These are phyloP conservation scores for Fusarium siculi DNA, from an alignment of 2,329 filamentous ascomycete genomes.

Conservation along the genomic window DNA sequence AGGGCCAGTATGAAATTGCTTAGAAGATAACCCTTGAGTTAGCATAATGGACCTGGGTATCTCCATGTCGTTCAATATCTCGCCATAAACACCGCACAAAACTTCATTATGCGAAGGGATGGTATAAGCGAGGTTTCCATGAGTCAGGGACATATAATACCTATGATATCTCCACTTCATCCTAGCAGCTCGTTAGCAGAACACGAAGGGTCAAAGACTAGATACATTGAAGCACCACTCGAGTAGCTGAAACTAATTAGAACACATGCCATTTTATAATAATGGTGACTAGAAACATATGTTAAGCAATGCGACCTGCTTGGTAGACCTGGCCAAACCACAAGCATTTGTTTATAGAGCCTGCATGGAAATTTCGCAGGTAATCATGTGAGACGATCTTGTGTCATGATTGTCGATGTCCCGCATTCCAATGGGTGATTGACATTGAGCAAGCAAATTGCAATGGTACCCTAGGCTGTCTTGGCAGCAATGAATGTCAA, in stretches of 20 bases:
- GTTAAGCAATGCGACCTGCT: background rate
- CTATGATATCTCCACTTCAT: background rate
- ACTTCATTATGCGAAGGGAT: background rate
- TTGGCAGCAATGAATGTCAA: background rate
- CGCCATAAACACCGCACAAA: background rate
- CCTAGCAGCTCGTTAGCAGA: background rate
- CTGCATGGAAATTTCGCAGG: background rate
- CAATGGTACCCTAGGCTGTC: background rate
- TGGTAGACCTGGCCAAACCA: background rate
- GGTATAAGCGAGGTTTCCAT: background rate
- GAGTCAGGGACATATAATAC: background rate
- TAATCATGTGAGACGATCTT: background rate
- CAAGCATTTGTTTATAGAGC: background rate
- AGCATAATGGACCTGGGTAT: slow-evolving; percentile 6
- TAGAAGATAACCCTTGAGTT: slow-evolving; percentile 12
- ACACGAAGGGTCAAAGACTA: background rate
- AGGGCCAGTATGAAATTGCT: background rate
- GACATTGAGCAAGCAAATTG: background rate
- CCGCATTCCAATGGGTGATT: slow-evolving; percentile 10
- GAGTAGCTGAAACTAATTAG: background rate
- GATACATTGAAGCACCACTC: background rate
- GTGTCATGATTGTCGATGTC: background rate
- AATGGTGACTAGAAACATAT: background rate
- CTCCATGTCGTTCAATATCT: slow-evolving; percentile 4
- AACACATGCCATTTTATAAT: no score